Evolutionary conservation across 208 protist genomes (phyloP), one percentile per base, ranked within the genome.

Genomic region (Wallacemonas sp.): DNA sequence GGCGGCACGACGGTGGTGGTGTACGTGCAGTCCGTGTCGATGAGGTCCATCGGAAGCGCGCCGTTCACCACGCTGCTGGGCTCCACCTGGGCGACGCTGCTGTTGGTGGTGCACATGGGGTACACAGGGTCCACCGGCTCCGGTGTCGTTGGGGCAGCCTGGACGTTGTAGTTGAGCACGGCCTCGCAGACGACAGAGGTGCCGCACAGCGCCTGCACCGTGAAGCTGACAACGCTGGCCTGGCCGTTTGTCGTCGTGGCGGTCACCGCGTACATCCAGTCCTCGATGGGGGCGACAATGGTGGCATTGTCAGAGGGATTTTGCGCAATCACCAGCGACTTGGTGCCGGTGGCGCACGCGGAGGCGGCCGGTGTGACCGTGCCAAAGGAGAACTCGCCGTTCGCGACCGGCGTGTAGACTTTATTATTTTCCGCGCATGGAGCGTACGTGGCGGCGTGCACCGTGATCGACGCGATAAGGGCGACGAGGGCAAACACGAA

Each of bases 251-350:
- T 61, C 12, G 69, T 59, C 7, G 54, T 71, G 0, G 76, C 54
- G 18, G 61, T 57, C 31, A 74, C 52, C 23, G 75, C 20, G 70
- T 81, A 91, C 5, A 26, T 65, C 85, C 85, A 91, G 7, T 66
- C 74, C 18, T 39, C 63, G 22, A 67, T 65, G 20, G 57, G 68
- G 3, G 75, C 36, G 12, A 86, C 18, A 33, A 52, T 49, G 31
- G 52, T 59, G 52, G 52, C 52, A 41, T 11, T 42, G 31, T 59
- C 52, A n/a, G 52, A 59, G 29, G 52, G 52, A 14, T 20, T 23
- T 25, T 59, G 31, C 4, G 32, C 52, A n/a, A 59, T 41, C 4
- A 25, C 31, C 4, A 59, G 31, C 5, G 52, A 59, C 32, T 59
- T 59, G 26, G 32, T 41, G 32, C 52, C 52, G 5, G 29, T 59